Evolutionary conservation across 148 eudicot genomes (phyloP).

Genomic region (Persicaria maculosa): DNA sequence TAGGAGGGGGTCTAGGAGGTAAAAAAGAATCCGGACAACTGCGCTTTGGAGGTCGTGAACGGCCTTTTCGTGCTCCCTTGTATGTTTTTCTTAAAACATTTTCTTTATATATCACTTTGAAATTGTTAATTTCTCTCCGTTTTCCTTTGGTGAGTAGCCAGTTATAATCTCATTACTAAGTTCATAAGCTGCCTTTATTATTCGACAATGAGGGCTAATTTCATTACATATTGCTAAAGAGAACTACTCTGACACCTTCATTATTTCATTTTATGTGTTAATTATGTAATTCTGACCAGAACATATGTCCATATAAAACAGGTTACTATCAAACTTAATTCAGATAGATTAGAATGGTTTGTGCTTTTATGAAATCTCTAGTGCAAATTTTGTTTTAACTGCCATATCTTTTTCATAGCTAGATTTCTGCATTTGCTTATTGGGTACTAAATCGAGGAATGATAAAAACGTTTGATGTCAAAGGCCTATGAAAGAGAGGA

Average conservation of each 20-base stretch:
- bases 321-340: not conserved
- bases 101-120: not conserved
- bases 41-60: slow-evolving; percentile 96
- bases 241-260: not conserved
- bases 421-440: not conserved
- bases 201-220: not conserved
- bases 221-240: not conserved
- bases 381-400: not conserved
- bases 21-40: slow-evolving; percentile 98
- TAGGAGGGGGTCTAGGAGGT: slow-evolving; percentile 97
- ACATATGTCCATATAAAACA: slow-evolving; percentile 1
- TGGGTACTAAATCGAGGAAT: not conserved
- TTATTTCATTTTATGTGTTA: not conserved
- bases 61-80: slow-evolving; percentile 98
- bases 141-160: not conserved
- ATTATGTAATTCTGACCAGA: not conserved
- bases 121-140: not conserved
- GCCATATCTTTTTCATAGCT: not conserved
- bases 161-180: not conserved
- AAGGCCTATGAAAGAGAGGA: not conserved
- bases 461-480: not conserved
- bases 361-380: not conserved
- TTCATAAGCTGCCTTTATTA: not conserved
- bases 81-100: slow-evolving; percentile 28
- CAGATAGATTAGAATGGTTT: not conserved